Conservation (phyloP, 805 yeast species). For the Lachancea sp. region DNA sequence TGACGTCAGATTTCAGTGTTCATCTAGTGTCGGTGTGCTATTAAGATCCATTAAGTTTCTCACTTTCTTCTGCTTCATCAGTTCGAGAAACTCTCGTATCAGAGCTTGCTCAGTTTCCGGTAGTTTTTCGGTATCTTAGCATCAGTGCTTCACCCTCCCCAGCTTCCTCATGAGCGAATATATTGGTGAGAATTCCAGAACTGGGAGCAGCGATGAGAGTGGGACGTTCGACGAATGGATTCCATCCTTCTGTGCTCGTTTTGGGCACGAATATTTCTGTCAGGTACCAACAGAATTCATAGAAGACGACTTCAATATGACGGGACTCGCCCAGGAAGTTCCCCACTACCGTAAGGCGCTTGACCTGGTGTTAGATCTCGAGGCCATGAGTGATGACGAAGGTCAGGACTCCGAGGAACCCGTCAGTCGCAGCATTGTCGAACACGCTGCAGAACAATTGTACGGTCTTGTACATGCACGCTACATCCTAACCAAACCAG, state of each 20-base stretch:
- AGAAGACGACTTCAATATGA: slow-evolving; percentile 93
- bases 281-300: slow-evolving; percentile 89
- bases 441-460: slow-evolving; percentile 84
- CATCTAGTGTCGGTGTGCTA: no score
- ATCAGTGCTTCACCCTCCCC: no score
- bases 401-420: slow-evolving; percentile 32
- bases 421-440: slow-evolving; percentile 56
- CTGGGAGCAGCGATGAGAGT: slow-evolving; percentile 17
- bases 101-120: no score
- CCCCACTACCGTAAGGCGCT: slow-evolving; percentile 89
- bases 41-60: no score
- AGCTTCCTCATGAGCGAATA: not conserved
- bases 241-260: slow-evolving; percentile 66
- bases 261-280: slow-evolving; percentile 86
- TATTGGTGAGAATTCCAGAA: slow-evolving; percentile 9
- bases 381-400: slow-evolving; percentile 39
- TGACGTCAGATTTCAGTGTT: no score
- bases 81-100: no score
- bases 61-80: no score
- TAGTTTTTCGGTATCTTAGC: no score
- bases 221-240: slow-evolving; percentile 63
- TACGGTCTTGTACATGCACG: slow-evolving; percentile 95
- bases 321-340: slow-evolving; percentile 79
- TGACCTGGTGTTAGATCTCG: slow-evolving; percentile 84
- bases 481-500: slow-evolving; percentile 81